A percentile compares a stretch with the other conserved stretches of the same genome.
phyloP scores from a whole-genome alignment of 1,139 yeast species.

The Kurtzmaniella quercitrusa region DNA sequence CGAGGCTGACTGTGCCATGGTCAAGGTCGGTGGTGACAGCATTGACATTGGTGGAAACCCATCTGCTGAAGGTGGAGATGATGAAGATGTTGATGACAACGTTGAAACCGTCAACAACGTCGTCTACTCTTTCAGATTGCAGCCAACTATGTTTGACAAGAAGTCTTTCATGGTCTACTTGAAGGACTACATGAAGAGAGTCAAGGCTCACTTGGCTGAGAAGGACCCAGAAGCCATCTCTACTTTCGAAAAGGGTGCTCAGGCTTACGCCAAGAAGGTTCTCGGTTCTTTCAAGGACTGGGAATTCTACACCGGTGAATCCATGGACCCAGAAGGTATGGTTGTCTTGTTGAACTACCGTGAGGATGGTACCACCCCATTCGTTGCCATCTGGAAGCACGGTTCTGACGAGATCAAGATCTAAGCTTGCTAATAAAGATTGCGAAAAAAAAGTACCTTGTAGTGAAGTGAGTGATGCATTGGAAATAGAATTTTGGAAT shows the following conservation, averaged over 20 bases:
- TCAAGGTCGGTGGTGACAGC: slow-evolving; percentile 80
- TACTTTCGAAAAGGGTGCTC: slow-evolving; percentile 94
- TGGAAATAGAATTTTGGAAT: too few species aligned
- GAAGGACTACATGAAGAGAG: slow-evolving; percentile 97
- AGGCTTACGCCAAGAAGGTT: slow-evolving; percentile 92
- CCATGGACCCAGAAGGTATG: slow-evolving; percentile 99
- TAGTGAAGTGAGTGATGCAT: not conserved
- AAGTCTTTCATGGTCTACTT: slow-evolving; percentile 93
- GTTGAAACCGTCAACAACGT: slow-evolving; percentile 93
- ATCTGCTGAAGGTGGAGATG: slow-evolving; percentile 88
- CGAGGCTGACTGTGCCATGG: slow-evolving; percentile 96
- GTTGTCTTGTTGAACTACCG: slow-evolving; percentile 97
- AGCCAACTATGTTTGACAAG: slow-evolving; percentile 93
- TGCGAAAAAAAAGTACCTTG: not conserved
- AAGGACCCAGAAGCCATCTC: slow-evolving; percentile 80
- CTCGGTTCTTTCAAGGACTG: slow-evolving; percentile 94
- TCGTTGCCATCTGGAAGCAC: slow-evolving; percentile 97
- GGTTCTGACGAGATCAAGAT: slow-evolving; percentile 88
- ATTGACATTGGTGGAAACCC: slow-evolving; percentile 99
- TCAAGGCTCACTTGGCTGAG: slow-evolving; percentile 88
- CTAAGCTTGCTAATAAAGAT: slow-evolving; percentile 37
- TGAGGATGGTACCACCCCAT: slow-evolving; percentile 99
- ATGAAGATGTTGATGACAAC: slow-evolving; percentile 75
- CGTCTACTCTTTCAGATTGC: slow-evolving; percentile 97
- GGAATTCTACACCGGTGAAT: slow-evolving; percentile 99